Evolutionary conservation across 257 asterid genomes (phyloP).

Genomic region (Capsicum pubescens): DNA sequence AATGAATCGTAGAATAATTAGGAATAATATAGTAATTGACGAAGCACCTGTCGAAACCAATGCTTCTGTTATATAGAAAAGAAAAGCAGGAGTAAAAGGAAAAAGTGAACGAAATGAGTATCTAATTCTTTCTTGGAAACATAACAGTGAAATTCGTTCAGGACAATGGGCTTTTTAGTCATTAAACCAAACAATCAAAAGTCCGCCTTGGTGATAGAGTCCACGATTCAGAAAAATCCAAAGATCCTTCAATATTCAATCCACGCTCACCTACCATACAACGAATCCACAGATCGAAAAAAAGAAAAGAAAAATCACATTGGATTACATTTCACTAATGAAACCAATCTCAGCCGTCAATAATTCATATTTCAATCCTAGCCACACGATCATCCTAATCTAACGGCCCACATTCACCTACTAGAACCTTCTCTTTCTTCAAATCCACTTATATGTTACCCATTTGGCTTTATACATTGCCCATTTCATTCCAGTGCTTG

Average conservation of each 20-base stretch:
- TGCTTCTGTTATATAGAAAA: no score
- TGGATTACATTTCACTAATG: neutral
- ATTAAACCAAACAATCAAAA: neutral
- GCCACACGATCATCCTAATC: constrained; percentile 50
- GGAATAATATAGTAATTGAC: no score
- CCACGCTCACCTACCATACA: neutral
- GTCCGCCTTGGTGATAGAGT: constrained; percentile 22
- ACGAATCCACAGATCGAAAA: neutral
- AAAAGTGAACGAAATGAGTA: no score
- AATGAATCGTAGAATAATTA: no score
- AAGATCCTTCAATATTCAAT: neutral
- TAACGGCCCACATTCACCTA: constrained; percentile 35
- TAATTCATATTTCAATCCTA: neutral
- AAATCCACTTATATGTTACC: neutral
- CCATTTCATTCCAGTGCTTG: constrained; percentile 34
- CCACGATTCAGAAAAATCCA: constrained; percentile 13
- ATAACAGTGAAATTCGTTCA: neutral
- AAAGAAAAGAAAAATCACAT: neutral
- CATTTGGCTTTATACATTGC: neutral
- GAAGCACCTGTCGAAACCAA: no score
- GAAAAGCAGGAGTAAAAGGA: no score
- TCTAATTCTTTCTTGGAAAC: neutral
- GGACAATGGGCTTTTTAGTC: neutral
- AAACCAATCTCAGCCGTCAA: constrained; percentile 47
- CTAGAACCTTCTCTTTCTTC: constrained; percentile 46